phyloP scores from a whole-genome alignment of 2,329 filamentous ascomycete species.

The Scedosporium apiospermum region DNA sequence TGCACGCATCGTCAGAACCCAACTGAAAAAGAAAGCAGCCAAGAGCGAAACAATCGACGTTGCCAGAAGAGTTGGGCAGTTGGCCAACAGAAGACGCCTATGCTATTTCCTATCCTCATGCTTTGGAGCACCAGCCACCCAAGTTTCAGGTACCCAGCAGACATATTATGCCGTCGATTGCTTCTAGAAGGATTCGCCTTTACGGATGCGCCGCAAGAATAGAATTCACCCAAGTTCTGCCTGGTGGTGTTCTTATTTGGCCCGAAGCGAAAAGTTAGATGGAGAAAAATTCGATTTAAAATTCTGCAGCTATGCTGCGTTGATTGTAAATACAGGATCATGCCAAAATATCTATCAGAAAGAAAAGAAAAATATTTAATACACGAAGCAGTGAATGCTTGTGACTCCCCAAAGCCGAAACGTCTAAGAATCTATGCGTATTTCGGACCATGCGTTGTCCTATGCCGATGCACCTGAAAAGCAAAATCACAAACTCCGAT shows the following conservation, averaged over 20 bases:
- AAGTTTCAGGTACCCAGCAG: no score
- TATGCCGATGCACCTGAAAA: not conserved
- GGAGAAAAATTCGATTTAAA: not conserved
- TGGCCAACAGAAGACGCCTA: no score
- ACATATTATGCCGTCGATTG: not conserved
- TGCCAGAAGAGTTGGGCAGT: no score
- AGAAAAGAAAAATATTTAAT: not conserved
- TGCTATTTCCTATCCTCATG: no score
- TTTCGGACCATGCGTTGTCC: not conserved
- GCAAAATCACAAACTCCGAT: not conserved
- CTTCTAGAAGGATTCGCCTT: not conserved
- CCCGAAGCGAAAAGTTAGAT: not conserved
- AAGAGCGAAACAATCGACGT: no score
- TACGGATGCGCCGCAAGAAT: not conserved
- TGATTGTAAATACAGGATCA: not conserved
- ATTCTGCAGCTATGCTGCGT: not conserved
- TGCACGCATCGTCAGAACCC: no score
- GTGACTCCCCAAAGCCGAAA: not conserved
- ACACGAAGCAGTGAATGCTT: not conserved
- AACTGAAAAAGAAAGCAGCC: no score
- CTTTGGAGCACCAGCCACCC: no score
- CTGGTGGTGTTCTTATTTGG: not conserved
- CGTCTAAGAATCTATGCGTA: not conserved
- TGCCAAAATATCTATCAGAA: not conserved
- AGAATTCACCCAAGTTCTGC: not conserved